phyloP scores from a whole-genome alignment of 1,284 basidiomycete species.

The Ceratobasidium sp. region DNA sequence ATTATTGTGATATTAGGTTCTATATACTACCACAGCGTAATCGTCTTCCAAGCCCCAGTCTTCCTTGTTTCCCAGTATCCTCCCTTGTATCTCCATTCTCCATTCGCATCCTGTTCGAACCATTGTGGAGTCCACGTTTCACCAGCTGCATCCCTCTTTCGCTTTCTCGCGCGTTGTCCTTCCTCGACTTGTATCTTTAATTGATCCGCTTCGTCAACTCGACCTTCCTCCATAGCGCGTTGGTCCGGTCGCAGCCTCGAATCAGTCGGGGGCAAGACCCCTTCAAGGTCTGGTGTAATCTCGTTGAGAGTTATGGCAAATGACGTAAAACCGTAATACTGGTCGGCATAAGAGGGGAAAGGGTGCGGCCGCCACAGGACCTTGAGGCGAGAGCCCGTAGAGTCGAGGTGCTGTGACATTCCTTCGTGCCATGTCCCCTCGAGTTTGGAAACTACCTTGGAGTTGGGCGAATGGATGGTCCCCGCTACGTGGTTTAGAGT shows the following conservation, averaged over 20 bases:
- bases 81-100: slow-evolving; percentile 80
- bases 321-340: slow-evolving; percentile 85
- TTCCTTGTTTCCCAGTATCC: slow-evolving; percentile 86
- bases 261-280: slow-evolving; percentile 83
- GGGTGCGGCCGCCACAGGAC: slow-evolving; percentile 80
- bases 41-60: slow-evolving; percentile 49
- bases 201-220: slow-evolving; percentile 79
- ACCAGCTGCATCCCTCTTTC: slow-evolving; percentile 70
- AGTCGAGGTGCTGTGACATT: slow-evolving; percentile 73
- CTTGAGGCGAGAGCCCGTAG: slow-evolving; percentile 68
- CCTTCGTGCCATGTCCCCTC: slow-evolving; percentile 90
- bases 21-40: slow-evolving; percentile 28
- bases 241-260: slow-evolving; percentile 89
- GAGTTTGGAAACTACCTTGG: slow-evolving; percentile 66
- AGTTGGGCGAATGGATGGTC: slow-evolving; percentile 67
- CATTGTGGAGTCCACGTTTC: slow-evolving; percentile 71
- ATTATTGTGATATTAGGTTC: slow-evolving; percentile 6
- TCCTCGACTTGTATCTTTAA: slow-evolving; percentile 83
- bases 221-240: slow-evolving; percentile 84
- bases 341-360: slow-evolving; percentile 77
- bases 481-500: slow-evolving; percentile 81
- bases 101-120: slow-evolving; percentile 67
- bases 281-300: slow-evolving; percentile 75
- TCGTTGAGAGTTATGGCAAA: slow-evolving; percentile 88
- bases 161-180: slow-evolving; percentile 58